Evolutionary conservation across 2,329 filamentous ascomycete species (phyloP).

Genomic region (Chrysoporthe austroafricana): DNA sequence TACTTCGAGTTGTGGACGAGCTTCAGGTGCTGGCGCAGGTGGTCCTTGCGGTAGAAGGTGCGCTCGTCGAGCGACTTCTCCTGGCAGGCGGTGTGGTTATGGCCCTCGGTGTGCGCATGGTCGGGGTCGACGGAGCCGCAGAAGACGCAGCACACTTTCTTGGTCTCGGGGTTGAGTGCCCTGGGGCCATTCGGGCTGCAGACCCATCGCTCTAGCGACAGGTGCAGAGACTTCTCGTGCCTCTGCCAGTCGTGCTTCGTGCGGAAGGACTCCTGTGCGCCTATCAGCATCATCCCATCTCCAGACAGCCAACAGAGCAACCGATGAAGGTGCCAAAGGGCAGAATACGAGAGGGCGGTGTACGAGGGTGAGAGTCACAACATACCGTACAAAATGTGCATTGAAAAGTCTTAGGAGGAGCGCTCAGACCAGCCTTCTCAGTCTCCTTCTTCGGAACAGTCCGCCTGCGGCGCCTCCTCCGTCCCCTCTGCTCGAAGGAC

Average conservation of each 20-base stretch:
- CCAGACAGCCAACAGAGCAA: neutral
- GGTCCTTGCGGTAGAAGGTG: constrained; percentile 69
- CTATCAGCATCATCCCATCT: constrained; percentile 3
- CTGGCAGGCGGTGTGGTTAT: constrained; percentile 67
- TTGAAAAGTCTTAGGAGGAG: constrained; percentile 62
- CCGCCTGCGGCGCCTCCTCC: constrained; percentile 54
- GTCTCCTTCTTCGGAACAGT: constrained; percentile 43
- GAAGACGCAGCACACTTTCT: constrained; percentile 60
- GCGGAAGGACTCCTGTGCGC: constrained; percentile 59
- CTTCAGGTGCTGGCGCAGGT: constrained; percentile 67
- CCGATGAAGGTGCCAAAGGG: neutral
- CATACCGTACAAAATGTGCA: constrained; percentile 66
- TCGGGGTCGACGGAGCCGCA: constrained; percentile 61
- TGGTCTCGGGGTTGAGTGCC: constrained; percentile 62
- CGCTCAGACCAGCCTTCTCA: constrained; percentile 42
- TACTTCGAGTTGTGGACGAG: constrained; percentile 67
- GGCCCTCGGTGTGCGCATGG: constrained; percentile 58
- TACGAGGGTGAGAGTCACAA: neutral
- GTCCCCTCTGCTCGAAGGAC: constrained; percentile 49
- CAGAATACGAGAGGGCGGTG: neutral
- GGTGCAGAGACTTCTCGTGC: constrained; percentile 70
- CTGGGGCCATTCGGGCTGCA: constrained; percentile 62
- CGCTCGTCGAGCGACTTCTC: constrained; percentile 66
- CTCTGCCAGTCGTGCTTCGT: constrained; percentile 73
- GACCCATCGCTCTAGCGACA: constrained; percentile 69